Base-by-base conservation (phyloP, 768 basidiomycete species). In the Leccinum ochraceum region DNA sequence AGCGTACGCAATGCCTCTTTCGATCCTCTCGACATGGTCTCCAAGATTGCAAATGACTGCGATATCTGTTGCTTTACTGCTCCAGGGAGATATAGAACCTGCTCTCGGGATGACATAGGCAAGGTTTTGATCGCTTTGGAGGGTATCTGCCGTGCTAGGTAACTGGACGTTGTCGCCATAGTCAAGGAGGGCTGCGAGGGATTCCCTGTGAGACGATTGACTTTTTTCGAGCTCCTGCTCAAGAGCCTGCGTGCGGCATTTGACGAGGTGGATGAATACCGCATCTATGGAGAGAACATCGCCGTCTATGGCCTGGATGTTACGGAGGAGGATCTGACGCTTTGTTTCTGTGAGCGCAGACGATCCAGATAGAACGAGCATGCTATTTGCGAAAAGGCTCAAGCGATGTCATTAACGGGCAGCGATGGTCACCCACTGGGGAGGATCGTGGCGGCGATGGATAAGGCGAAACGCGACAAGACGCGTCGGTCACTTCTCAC, bases 11-110 rank as follows among this genome's bases (percentile, higher is more conserved):
- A 86, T 66, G 4, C 96, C 95, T 20, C 97, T 86, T 73, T 99
- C 97, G 58, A 99, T 76, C 42, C 97, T 84, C 63, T 89, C 84
- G 56, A 99, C 77, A 57, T 86, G 79, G 3, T 75, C 71, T 20
- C 81, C 85, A 2, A 99, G 86, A 56, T 88, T 89, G 78, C 97
- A 99, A 56, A 98, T 85, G 9, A 77, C 77, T 22, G 95, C 84
- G 58, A 99, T 98, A 72, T 99, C 95, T 0, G 96, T 98, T 2
- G 97, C 96, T 77, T 99, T 99, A 75, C 92, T 96, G 6, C 96
- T 98, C 97, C 97, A 99, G 2, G 97, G 95, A 4, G 96, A 98
- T 68, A 98, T 89, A 4, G 95, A 95, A 4, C 96, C 95, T 8
- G 86, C 81, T 60, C 95, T 79, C 11, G 95, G 95, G 6, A 90